Evolutionary conservation across 2,329 filamentous ascomycete genomes (phyloP), one percentile per base, ranked within the genome.

Genomic region (Zasmidium cellare): DNA sequence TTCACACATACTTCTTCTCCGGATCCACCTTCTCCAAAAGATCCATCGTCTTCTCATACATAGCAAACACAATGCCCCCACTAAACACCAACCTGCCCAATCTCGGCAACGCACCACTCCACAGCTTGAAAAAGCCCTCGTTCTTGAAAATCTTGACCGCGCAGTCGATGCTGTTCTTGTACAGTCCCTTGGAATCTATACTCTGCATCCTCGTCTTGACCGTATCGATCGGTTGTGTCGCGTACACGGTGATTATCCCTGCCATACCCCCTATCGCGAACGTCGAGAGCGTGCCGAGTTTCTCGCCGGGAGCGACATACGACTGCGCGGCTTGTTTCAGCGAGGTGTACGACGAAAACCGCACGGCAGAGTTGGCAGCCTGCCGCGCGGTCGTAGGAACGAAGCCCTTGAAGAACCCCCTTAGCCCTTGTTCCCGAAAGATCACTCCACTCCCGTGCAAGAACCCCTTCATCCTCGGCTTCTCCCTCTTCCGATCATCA

Each of bases 181-280:
- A 99, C 60, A 88, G 77, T 46, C 77, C 80, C 61, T 84, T 84
- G 31, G 93, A 91, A 74, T 97, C 91, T 60, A 97, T 88, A 65
- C 91, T 96, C 83, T 99, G 94, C 94, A 99, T 99, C 61, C 84
- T 79, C 50, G 94, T 99, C 84, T 99, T 99, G 73, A 99, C 84
- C 0, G 93, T 97, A 75, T 99, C 94, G 46, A 99, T 77, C 1
- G 86, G 86, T 75, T 88, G 87, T 1, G 86, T 82, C 1, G 76
- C 77, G 59, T 85, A 92, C 55, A 99, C 94, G 1, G 94, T 99
- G 61, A 97, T 92, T 3, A 96, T 77, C 1, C 94, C 94, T 0
- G 94, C 93, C 22, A 94, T 76, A 20, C 90, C 93, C 53, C 94
- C 94, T 67, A 97, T 91, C 1, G 85, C 91, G 72, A 99, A 99